Evolutionary conservation across 371 early-diverging fungal species (phyloP), one percentile per base, ranked within the genome.

Genomic region (Mortierella sp.): DNA sequence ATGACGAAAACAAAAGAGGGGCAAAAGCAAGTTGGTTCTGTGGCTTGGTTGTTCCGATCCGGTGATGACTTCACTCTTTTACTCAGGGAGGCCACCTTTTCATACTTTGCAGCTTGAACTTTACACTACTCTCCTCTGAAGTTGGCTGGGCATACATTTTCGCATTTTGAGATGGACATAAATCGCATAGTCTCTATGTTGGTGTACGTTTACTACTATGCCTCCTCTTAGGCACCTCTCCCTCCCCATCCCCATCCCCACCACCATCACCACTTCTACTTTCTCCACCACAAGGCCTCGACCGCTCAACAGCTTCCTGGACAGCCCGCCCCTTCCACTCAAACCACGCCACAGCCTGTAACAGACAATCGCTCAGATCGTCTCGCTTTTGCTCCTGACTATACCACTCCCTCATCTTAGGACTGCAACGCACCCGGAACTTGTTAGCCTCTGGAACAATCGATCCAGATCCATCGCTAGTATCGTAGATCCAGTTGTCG

Each of bases 291-390:
- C 34, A 1, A 9, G 39, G 22, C 37, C 34, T 61, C 0, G 68
- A 76, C 29, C 69, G 73, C 31, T 73, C 74, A n/a, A 74, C 29
- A 8, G 80, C 77, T n/a, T 80, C 80, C 16, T 73, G 45, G 43
- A 82, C 69, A 4, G 82, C 82, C 31, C 77, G 71, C 11, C 24
- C 45, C 65, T 87, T 85, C 95, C 95, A 95, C 61, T 86, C 79
- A 66, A 83, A 87, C 92, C 93, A 94, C 1, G 94, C 88, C 9
- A 92, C 79, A 3, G 91, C 95, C 73, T 95, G 93, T 40, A 93
- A 58, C 16, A 95, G 73, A 66, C 92, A 89, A 79, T 95, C 95
- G 71, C 93, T 90, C 69, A 95, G 71, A 73, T 95, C 95, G 70
- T 95, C 95, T 41, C 91, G 88, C 74, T 95, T 95, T 64, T 84